Evolutionary conservation across 2,329 filamentous ascomycete species (phyloP), one percentile per base, ranked within the genome.

Genomic region (Nigrospora sphaerica): DNA sequence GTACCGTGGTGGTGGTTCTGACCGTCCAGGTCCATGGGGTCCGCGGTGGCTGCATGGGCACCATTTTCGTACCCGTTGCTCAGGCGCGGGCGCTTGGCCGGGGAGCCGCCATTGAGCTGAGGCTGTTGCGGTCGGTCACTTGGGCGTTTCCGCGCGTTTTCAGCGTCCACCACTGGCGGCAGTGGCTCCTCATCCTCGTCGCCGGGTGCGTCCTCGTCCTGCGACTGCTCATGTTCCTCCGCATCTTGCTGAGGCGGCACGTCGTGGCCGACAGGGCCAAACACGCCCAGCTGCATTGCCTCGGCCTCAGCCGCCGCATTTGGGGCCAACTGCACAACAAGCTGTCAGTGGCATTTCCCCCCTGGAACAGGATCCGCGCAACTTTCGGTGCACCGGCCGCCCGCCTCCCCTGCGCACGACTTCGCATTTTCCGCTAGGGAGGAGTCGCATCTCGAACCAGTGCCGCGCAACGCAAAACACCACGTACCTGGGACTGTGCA

Each of bases 11-110:
- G 59, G 47, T 66, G 63, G 45, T 66, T 64, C 51, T 69, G 67
- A 35, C 66, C 66, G 62, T 83, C 80, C 52, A 82, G 63, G 53
- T 83, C 79, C 78, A 83, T 81, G 53, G 78, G 74, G 51, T 74
- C 77, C 38, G 72, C 67, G 57, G 73, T 70, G 57, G 73, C 68
- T 44, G 42, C 42, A 44, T 44, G 33, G 42, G 36, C 42, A 37
- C 42, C 42, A 44, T 44, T 77, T 58, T 80, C 78, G 64, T 74
- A 77, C 60, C 78, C 79, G 69, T 83, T 83, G 67, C 73, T 80
- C 57, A 83, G 70, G 58, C 76, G 73, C 54, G 71, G 72, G 57
- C 78, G 73, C 67, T 84, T 84, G 53, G 71, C 65, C 44, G 77
- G 74, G 46, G 78, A 81, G 45, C 74, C 78, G 65, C 78, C 77